These are phyloP conservation scores for Dichotomopilus funicola DNA, from an alignment of 2,329 filamentous ascomycete species.

Conservation along the genomic window DNA sequence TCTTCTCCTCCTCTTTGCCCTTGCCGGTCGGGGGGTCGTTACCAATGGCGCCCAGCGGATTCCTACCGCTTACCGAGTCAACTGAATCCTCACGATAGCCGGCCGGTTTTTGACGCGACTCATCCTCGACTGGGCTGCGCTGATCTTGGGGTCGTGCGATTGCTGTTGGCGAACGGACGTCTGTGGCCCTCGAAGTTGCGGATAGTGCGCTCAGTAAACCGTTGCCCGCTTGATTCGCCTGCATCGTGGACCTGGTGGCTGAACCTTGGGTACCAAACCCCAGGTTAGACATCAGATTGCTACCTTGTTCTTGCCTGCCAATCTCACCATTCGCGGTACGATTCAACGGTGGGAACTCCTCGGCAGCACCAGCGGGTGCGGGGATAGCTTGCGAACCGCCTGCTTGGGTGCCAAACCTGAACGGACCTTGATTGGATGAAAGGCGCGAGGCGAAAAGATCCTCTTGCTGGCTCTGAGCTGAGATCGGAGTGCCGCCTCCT, in stretches of 20 bases:
- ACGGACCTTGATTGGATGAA: slow-evolving; percentile 39
- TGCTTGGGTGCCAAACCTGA: slow-evolving; percentile 48
- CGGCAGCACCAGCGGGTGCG: slow-evolving; percentile 42
- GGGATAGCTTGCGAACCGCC: slow-evolving; percentile 39
- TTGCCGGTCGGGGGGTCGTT: slow-evolving; percentile 37
- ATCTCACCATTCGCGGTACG: slow-evolving; percentile 52
- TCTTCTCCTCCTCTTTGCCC: slow-evolving; percentile 38
- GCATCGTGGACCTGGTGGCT: slow-evolving; percentile 32
- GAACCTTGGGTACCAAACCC: slow-evolving; percentile 46
- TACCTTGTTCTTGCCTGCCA: slow-evolving; percentile 44
- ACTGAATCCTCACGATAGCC: slow-evolving; percentile 39
- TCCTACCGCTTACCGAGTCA: slow-evolving; percentile 35
- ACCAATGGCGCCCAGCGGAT: slow-evolving; percentile 42
- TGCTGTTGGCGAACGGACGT: slow-evolving; percentile 40
- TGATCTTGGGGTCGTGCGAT: slow-evolving; percentile 40
- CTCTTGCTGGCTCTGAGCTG: slow-evolving; percentile 45
- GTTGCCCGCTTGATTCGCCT: slow-evolving; percentile 46
- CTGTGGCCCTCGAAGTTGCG: slow-evolving; percentile 46
- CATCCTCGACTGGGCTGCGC: slow-evolving; percentile 37
- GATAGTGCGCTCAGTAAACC: slow-evolving; percentile 59
- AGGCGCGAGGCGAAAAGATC: slow-evolving; percentile 37
- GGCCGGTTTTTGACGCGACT: slow-evolving; percentile 39
- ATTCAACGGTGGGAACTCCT: slow-evolving; percentile 58
- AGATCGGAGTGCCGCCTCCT: slow-evolving; percentile 44
- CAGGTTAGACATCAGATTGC: slow-evolving; percentile 46